These are phyloP conservation scores for Grigorovia humatica DNA, from an alignment of 805 yeast species.

Conservation along the genomic window DNA sequence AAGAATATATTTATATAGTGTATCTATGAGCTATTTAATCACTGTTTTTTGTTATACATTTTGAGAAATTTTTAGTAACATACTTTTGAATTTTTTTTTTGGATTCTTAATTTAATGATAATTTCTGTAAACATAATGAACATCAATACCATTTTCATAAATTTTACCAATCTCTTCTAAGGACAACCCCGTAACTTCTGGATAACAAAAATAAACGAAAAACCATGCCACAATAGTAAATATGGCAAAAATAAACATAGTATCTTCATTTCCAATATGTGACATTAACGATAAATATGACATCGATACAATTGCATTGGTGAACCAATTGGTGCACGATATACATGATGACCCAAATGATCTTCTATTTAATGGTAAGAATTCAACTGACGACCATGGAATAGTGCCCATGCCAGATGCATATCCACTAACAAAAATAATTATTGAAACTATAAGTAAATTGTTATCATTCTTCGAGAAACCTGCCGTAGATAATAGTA, in stretches of 20 bases:
- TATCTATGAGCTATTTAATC: too few relatives aligned
- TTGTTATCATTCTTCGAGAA: constrained; percentile 14
- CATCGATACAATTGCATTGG: constrained; percentile 30
- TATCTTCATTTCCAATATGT: constrained; percentile 22
- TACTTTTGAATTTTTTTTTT: background rate
- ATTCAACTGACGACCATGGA: constrained; percentile 38
- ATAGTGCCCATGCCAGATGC: constrained; percentile 36
- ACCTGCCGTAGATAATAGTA: constrained; percentile 26
- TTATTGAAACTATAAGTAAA: constrained; percentile 25
- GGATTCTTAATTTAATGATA: constrained; percentile 20
- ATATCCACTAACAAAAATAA: constrained; percentile 33
- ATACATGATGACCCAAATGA: constrained; percentile 35
- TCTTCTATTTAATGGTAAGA: constrained; percentile 33
- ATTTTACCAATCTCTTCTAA: constrained; percentile 34
- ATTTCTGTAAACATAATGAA: constrained; percentile 27
- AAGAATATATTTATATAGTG: background rate
- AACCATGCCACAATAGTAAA: constrained; percentile 31
- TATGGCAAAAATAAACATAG: constrained; percentile 29
- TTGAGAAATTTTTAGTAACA: background rate
- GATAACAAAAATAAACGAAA: constrained; percentile 32
- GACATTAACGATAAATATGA: constrained; percentile 29
- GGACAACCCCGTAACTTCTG: constrained; percentile 37
- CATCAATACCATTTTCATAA: constrained; percentile 33
- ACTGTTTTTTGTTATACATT: too few relatives aligned
- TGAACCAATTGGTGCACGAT: constrained; percentile 34